Conservation (phyloP, 2,329 filamentous ascomycete genomes). For the Phoma sp. region DNA sequence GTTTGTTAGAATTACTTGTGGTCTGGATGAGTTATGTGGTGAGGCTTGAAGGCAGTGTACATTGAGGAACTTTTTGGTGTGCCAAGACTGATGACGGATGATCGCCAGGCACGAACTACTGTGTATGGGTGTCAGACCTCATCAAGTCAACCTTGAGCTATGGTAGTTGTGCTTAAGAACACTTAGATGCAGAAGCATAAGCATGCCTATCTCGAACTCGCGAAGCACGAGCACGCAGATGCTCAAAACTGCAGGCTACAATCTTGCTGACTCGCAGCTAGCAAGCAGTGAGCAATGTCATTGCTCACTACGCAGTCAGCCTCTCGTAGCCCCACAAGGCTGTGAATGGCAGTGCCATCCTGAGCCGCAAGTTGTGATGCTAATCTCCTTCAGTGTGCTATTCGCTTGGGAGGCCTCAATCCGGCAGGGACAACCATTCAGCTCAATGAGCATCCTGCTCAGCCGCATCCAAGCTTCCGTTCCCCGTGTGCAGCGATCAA, state of each 20-base stretch:
- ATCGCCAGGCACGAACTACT: slow-evolving; percentile 12
- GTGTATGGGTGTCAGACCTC: too few species aligned
- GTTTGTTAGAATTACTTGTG: neutral
- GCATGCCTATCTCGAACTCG: too few species aligned
- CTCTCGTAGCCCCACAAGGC: slow-evolving; percentile 5
- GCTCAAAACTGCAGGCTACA: too few species aligned
- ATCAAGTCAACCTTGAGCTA: too few species aligned
- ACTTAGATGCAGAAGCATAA: too few species aligned
- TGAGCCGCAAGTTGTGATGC: slow-evolving; percentile 1
- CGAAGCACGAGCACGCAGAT: too few species aligned
- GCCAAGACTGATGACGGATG: slow-evolving; percentile 12
- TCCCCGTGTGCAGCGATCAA: neutral
- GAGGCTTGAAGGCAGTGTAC: too few species aligned
- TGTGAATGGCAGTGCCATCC: slow-evolving; percentile 4
- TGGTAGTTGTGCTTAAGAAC: too few species aligned
- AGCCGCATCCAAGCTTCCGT: slow-evolving; percentile 4
- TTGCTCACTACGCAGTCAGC: slow-evolving; percentile 1
- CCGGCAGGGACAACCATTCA: neutral
- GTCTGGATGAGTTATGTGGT: too few species aligned
- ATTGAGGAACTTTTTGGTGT: neutral
- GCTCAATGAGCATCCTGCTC: slow-evolving; percentile 4
- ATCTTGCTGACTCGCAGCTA: too few species aligned
- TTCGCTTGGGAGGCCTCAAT: slow-evolving; percentile 15
- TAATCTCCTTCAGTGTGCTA: neutral
- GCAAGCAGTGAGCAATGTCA: neutral